Conservation (phyloP, 768 basidiomycete species). For the Amanita muscaria region DNA sequence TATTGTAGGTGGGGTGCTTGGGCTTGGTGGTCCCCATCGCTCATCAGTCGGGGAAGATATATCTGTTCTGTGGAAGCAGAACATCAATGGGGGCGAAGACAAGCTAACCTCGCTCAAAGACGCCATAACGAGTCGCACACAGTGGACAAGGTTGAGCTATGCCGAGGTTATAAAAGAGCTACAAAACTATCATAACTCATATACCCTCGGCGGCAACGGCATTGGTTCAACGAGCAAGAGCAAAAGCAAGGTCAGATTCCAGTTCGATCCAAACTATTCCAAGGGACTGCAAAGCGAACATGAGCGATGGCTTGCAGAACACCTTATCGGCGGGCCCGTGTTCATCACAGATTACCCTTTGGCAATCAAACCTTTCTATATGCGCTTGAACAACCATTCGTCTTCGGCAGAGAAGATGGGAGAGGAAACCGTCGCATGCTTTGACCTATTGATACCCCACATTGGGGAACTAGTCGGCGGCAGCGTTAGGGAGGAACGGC, state of each 20-base stretch:
- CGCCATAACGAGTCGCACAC: conserved; percentile 23
- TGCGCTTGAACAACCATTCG: conserved; percentile 51
- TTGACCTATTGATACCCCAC: conserved; percentile 84
- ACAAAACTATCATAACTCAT: conserved; percentile 21
- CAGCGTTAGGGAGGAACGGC: conserved; percentile 77
- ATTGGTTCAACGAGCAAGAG: too few species aligned
- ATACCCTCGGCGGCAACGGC: conserved; percentile 6
- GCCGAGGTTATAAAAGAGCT: conserved; percentile 63
- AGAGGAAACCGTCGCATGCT: conserved; percentile 74
- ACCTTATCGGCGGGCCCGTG: conserved; percentile 60
- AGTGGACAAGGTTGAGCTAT: conserved; percentile 76
- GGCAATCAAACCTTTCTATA: conserved; percentile 89
- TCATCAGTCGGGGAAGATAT: conserved; percentile 17
- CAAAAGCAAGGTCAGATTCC: conserved; percentile 33
- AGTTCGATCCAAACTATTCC: conserved; percentile 59
- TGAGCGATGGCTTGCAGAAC: conserved; percentile 82
- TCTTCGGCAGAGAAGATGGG: conserved; percentile 20
- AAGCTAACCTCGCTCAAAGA: conserved; percentile 27
- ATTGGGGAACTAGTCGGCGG: conserved; percentile 91
- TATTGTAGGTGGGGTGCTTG: conserved; percentile 15
- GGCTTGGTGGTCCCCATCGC: conserved; percentile 8
- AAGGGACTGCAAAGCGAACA: conserved; percentile 77
- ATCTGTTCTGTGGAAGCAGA: conserved; percentile 32
- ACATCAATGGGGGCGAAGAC: conserved; percentile 4
- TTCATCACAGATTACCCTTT: conserved; percentile 90